A percentile compares a stretch with the other conserved stretches of the same genome.
These are phyloP conservation scores for Phaeosphaeria sp. DNA, from an alignment of 2,329 filamentous ascomycete genomes.

Conservation along the genomic window DNA sequence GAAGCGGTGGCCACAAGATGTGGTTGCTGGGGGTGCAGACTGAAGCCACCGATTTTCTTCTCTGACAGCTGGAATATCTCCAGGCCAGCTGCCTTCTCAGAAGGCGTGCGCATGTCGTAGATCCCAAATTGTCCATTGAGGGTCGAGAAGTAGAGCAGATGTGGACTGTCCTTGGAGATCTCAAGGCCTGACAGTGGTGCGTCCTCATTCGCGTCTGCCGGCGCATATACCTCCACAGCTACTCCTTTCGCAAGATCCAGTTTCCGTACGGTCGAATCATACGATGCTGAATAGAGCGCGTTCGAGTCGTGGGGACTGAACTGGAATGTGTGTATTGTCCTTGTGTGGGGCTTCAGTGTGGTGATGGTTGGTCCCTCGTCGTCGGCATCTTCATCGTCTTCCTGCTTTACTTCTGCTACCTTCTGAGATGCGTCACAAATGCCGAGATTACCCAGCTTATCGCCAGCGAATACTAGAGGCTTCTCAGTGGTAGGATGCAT, in stretches of 20 bases:
- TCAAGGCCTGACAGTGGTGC: conserved; percentile 85
- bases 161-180: conserved; percentile 72
- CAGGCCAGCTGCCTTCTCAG: conserved; percentile 55
- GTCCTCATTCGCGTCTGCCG: conserved; percentile 72
- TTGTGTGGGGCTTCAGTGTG: conserved; percentile 86
- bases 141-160: conserved; percentile 86
- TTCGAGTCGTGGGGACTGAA: conserved; percentile 77
- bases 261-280: conserved; percentile 89
- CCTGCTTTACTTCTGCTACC: conserved; percentile 57
- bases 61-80: conserved; percentile 80
- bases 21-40: conserved; percentile 77
- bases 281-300: conserved; percentile 82
- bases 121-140: conserved; percentile 81
- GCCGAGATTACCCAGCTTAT: conserved; percentile 90
- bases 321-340: conserved; percentile 86
- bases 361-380: conserved; percentile 78
- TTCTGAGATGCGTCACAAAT: conserved; percentile 88
- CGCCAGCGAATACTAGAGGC: conserved; percentile 87
- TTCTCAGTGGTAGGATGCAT: conserved; percentile 91
- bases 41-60: conserved; percentile 96
- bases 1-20: conserved; percentile 90
- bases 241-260: conserved; percentile 82
- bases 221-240: conserved; percentile 82
- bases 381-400: conserved; percentile 70
- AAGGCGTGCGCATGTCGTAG: conserved; percentile 73